These are phyloP conservation scores for Ophiostoma quercus DNA, from an alignment of 2,329 filamentous ascomycete species.

Conservation along the genomic window DNA sequence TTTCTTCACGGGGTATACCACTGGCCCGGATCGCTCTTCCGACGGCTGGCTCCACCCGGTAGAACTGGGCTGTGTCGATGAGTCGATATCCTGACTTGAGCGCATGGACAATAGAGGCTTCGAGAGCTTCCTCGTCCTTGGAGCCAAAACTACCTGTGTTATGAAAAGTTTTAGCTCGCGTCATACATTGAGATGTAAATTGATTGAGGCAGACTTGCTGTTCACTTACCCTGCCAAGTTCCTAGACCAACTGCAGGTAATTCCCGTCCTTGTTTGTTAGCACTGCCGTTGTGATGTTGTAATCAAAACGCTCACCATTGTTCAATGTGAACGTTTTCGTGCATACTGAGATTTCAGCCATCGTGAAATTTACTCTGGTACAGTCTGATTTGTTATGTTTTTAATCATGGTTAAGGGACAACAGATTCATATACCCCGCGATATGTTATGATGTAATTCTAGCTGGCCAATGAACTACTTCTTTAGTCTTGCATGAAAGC, in stretches of 20 bases:
- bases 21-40: not conserved
- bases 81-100: not conserved
- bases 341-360: not conserved
- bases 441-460: not conserved
- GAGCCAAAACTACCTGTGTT: not conserved
- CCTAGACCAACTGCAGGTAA: not conserved
- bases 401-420: not conserved
- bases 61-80: not conserved
- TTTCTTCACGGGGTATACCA: not conserved
- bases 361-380: not conserved
- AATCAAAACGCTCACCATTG: not conserved
- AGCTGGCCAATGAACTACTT: not conserved
- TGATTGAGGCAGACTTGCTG: not conserved
- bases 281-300: not conserved
- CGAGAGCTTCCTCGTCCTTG: not conserved
- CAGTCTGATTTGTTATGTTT: not conserved
- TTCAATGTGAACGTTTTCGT: conserved; percentile 2
- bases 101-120: not conserved
- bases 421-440: not conserved
- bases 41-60: not conserved
- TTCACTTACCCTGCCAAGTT: not conserved
- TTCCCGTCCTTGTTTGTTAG: not conserved
- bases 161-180: not conserved
- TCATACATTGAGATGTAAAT: not conserved
- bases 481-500: not conserved